phyloP scores from a whole-genome alignment of 257 asterid species.

The Solanum okadae region DNA sequence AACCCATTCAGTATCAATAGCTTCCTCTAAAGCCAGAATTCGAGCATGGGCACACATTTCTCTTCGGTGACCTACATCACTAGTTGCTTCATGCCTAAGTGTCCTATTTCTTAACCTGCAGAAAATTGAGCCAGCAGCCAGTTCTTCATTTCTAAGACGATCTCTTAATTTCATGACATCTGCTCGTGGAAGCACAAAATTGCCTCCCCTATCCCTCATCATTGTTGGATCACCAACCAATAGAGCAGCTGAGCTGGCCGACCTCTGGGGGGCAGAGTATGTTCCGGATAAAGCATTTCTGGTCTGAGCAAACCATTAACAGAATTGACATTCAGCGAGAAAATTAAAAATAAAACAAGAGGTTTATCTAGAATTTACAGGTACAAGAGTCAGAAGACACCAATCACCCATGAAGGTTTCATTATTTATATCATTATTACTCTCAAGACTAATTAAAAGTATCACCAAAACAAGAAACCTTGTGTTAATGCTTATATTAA shows the following conservation, averaged over 20 bases:
- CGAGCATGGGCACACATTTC: constrained; percentile 99
- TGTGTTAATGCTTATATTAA: neutral
- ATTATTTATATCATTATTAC: neutral
- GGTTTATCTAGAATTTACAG: neutral
- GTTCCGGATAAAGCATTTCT: constrained; percentile 95
- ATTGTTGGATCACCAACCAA: constrained; percentile 96
- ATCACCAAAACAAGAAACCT: neutral
- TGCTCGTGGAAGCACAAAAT: constrained; percentile 96
- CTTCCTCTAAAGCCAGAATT: constrained; percentile 93
- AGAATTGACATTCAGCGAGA: neutral
- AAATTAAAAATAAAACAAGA: constrained; percentile 9
- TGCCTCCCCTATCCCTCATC: constrained; percentile 90
- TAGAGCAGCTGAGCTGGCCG: constrained; percentile 97
- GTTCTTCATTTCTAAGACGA: constrained; percentile 91
- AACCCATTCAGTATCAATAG: constrained; percentile 99
- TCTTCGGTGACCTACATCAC: constrained; percentile 85
- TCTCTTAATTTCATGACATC: constrained; percentile 98
- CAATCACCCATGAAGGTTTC: neutral
- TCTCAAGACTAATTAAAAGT: neutral
- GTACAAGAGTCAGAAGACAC: neutral
- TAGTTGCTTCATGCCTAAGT: constrained; percentile 58
- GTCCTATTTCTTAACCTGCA: constrained; percentile 52
- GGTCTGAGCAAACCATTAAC: constrained; percentile 49
- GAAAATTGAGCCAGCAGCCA: constrained; percentile 79
- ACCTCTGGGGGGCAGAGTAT: constrained; percentile 98